Evolutionary conservation across 2,329 filamentous ascomycete species (phyloP).

Genomic region (Rachicladosporium sp.): DNA sequence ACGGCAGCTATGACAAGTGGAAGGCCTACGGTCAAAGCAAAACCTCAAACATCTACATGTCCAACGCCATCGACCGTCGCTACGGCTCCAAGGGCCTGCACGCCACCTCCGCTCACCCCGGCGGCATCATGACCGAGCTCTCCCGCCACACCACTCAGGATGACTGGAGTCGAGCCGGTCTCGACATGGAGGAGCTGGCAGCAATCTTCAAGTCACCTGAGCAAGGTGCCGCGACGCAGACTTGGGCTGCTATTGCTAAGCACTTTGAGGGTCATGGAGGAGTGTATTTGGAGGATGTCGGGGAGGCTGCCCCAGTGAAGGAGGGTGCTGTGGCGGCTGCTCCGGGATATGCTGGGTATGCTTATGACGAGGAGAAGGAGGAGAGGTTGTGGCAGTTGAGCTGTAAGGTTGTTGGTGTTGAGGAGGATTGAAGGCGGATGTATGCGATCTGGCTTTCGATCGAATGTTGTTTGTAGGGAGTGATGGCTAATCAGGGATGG

Average conservation of each 20-base stretch:
- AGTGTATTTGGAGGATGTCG: conserved; percentile 34
- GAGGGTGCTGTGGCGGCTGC: conserved; percentile 11
- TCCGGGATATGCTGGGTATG: conserved; percentile 23
- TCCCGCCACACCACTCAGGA: conserved; percentile 4
- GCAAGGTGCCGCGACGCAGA: conserved; percentile 40
- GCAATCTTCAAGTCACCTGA: conserved; percentile 18
- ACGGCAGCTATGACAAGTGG: conserved; percentile 12
- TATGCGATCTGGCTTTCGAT: too few species aligned
- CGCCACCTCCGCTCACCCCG: conserved; percentile 33
- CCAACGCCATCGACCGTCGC: conserved; percentile 39
- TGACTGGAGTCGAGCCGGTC: conserved; percentile 1
- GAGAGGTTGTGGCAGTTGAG: conserved; percentile 33
- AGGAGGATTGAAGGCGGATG: too few species aligned
- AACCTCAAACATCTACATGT: conserved; percentile 39
- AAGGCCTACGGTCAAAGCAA: conserved; percentile 39
- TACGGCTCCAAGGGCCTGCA: conserved; percentile 35
- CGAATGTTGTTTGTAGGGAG: too few species aligned
- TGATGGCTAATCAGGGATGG: too few species aligned
- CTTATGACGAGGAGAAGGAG: conserved; percentile 30
- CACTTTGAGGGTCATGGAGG: conserved; percentile 30
- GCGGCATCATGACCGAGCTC: conserved; percentile 3
- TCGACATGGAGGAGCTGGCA: conserved; percentile 5
- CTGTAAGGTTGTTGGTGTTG: conserved; percentile 17
- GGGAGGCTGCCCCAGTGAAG: conserved; percentile 21
- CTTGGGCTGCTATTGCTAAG: conserved; percentile 30